Evolutionary conservation across 371 early-diverging fungal species (phyloP), one percentile per base, ranked within the genome.

Genomic region (Saksenaea vasiformis): DNA sequence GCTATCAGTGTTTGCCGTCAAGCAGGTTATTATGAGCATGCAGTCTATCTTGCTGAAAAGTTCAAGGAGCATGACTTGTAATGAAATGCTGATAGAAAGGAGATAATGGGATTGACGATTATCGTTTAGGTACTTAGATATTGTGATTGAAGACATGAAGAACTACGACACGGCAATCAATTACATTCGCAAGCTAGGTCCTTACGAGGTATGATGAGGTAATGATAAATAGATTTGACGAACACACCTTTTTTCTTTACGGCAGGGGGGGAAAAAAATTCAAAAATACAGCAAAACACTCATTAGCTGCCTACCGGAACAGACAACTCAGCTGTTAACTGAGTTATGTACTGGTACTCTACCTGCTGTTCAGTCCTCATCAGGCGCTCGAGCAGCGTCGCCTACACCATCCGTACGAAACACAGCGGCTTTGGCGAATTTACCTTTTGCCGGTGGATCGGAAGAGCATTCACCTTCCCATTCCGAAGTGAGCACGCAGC

Each of bases 1-100:
- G 98, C 96, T 28, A 95, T 97, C 55, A 85, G 85, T 41, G 97
- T 96, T 5, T 95, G 96, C 69, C 84, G 95, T n/a, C 91, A 91
- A 64, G 94, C 93, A 7, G 93, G 95, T 0, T 95, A 93, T 71
- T 88, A 83, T 65, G 88, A 92, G 15, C 95, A 95, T 62, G 97
- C 96, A 11, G 84, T 95, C 5, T 90, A 89, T 62, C 72, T 98
- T 36, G 94, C 96, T 0, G 86, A 90, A 64, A 90, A 88, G 68
- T 94, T 89, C 67, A 77, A 86, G 11, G 88, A 91, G 62, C 90
- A 93, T 64, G 93, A 91, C 36, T 74, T 89, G 90, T 95, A 85
- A 58, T 80, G 26, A 51, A 17, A 11, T 28, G 24, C 15, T 47
- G 17, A 22, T n/a, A n/a, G 22, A 22, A 7, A 22, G 22, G 19